These are phyloP conservation scores for Aspergillus homomorphus DNA, from an alignment of 495 filamentous ascomycete genomes.

Conservation along the genomic window DNA sequence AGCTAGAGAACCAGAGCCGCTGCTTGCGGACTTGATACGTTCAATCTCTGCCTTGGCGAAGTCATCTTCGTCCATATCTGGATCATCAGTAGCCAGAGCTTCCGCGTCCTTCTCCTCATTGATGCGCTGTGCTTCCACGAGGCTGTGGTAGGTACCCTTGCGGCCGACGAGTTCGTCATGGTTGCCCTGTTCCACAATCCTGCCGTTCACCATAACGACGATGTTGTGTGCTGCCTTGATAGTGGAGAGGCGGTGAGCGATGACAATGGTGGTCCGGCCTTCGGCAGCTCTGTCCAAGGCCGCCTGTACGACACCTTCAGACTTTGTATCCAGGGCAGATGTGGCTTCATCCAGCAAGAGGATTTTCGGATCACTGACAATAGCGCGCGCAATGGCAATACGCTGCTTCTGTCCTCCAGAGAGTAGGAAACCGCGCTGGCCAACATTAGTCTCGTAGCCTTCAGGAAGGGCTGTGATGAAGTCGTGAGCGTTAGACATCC, in stretches of 20 bases:
- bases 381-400: conserved; percentile 82
- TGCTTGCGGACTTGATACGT: conserved; percentile 32
- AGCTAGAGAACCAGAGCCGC: conserved; percentile 21
- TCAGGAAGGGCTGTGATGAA: conserved; percentile 84
- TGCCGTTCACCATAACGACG: conserved; percentile 81
- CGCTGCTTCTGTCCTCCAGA: conserved; percentile 97
- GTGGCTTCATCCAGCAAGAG: conserved; percentile 94
- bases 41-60: conserved; percentile 25
- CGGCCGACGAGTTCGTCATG: conserved; percentile 66
- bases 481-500: conserved; percentile 90
- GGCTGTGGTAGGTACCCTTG: conserved; percentile 64
- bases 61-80: conserved; percentile 31
- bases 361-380: conserved; percentile 94
- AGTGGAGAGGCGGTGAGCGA: conserved; percentile 91
- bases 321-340: conserved; percentile 90
- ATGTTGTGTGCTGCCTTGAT: conserved; percentile 95
- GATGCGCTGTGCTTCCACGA: conserved; percentile 79
- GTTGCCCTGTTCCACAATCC: conserved; percentile 85
- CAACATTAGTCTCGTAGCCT: conserved; percentile 90
- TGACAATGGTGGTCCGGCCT: conserved; percentile 94
- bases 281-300: conserved; percentile 82
- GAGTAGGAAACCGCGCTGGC: conserved; percentile 88
- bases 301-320: conserved; percentile 90
- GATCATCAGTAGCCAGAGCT: conserved; percentile 30
- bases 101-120: conserved; percentile 60